Conservation (phyloP, 2,329 filamentous ascomycete species). For the Didymosphaeria variabile region DNA sequence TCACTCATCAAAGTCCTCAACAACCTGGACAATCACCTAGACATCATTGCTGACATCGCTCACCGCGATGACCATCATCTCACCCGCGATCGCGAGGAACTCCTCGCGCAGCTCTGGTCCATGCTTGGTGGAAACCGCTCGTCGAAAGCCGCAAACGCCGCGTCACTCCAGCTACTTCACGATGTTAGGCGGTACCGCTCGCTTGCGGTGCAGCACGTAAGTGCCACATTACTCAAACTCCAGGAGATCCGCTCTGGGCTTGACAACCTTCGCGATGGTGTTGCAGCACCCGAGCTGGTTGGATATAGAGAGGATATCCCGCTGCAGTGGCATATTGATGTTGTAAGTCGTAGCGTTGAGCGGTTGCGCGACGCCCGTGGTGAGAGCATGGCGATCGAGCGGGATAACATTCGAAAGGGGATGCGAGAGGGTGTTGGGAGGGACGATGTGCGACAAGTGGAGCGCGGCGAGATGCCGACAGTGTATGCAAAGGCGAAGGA, state of each 20-base stretch:
- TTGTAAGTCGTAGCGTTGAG: constrained; percentile 76
- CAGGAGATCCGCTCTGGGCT: constrained; percentile 76
- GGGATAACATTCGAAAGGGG: constrained; percentile 53
- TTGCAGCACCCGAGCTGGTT: constrained; percentile 71
- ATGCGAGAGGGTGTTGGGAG: constrained; percentile 22
- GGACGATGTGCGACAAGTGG: constrained; percentile 26
- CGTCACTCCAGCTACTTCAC: constrained; percentile 70
- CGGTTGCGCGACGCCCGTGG: constrained; percentile 72
- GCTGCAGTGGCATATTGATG: constrained; percentile 77
- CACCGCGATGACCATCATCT: constrained; percentile 69
- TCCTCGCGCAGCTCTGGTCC: constrained; percentile 77
- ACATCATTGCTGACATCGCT: constrained; percentile 74
- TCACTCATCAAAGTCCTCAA: constrained; percentile 71
- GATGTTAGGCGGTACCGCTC: constrained; percentile 73
- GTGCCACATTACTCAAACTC: constrained; percentile 74
- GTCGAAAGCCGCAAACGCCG: constrained; percentile 67
- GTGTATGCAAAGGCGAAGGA: constrained; percentile 10
- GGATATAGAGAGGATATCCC: constrained; percentile 65
- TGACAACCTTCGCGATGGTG: constrained; percentile 74
- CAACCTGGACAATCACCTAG: constrained; percentile 71
- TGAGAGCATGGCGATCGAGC: constrained; percentile 67
- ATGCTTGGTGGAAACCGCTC: constrained; percentile 74
- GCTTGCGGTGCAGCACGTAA: constrained; percentile 73
- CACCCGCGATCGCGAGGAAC: constrained; percentile 68
- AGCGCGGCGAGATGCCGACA: constrained; percentile 18